These are phyloP conservation scores for Exophiala oligosperma DNA, from an alignment of 2,329 filamentous ascomycete genomes.

Conservation along the genomic window DNA sequence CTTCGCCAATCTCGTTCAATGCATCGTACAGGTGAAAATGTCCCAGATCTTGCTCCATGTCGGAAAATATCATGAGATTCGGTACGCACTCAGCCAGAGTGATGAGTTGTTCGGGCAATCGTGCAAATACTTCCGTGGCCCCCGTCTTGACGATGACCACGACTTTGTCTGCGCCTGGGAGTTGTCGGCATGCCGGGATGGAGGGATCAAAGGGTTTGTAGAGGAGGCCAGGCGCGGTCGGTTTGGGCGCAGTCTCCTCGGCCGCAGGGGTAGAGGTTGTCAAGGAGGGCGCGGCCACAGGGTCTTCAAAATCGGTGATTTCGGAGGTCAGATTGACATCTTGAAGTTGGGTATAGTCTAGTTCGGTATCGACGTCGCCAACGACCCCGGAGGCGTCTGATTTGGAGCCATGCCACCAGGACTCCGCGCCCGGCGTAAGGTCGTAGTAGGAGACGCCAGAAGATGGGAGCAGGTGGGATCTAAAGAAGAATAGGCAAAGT, in stretches of 20 bases:
- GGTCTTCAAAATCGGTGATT: conserved; percentile 12
- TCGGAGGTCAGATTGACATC: not conserved
- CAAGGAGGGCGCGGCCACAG: not conserved
- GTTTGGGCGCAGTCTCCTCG: not conserved
- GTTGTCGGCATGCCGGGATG: conserved; percentile 17
- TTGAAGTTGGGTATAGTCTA: not conserved
- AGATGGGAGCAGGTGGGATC: conserved; percentile 18
- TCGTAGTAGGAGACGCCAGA: conserved; percentile 1
- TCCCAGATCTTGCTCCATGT: conserved; percentile 35
- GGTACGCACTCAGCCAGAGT: conserved; percentile 52
- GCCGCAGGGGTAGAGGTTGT: not conserved
- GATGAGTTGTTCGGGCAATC: conserved; percentile 56
- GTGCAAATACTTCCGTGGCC: conserved; percentile 54
- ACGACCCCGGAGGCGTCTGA: not conserved
- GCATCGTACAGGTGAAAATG: conserved; percentile 36
- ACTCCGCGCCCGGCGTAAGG: not conserved
- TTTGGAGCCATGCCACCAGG: conserved; percentile 4
- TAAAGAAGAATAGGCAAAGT: conserved; percentile 18
- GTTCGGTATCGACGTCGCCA: conserved; percentile 12
- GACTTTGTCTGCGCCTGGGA: conserved; percentile 24
- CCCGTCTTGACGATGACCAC: conserved; percentile 59
- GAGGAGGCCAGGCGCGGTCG: not conserved
- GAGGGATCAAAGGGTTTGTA: not conserved
- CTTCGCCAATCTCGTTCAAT: conserved; percentile 38
- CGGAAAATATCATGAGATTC: conserved; percentile 51